Base-by-base conservation (phyloP, 371 early-diverging fungal genomes). In the Mortierella sp. region DNA sequence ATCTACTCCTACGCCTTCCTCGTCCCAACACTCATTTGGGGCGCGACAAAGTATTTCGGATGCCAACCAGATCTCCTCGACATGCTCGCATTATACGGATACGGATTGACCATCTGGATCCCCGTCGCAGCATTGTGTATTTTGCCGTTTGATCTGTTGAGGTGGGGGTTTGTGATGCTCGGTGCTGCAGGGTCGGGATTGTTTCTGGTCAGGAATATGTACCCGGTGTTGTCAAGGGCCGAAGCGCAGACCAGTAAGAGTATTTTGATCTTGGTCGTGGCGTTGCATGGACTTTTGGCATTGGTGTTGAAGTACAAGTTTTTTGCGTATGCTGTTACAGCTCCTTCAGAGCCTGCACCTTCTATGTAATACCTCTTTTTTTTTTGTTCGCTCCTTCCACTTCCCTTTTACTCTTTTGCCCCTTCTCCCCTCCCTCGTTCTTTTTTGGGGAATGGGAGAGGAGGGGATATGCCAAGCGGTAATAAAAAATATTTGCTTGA, bases 101-200 rank as follows among this genome's bases (percentile, higher is more conserved):
- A 99, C 81, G 94, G 95, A 4, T 88, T 98, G 88, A 91, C 96
- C 0, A 89, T 97, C 52, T 99, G 98, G 98, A 92, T 99, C 70
- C 98, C 97, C 4, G 95, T 97, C 28, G 95, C 98, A 26, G 96
- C 97, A 86, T 83, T 93, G 55, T 44, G 74, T 19, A 72, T 81
- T 44, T 34, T 73, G 38, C 77, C 79, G 16, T 77, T 60, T 52
- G 73, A 80, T 42, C 58, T 72, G 28, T 58, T 76, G 26, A 73
- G 82, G 6, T 88, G 84, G 88, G 77, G 55, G 31, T 14, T 81
- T 34, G 78, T 80, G 16, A 45, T 60, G 24, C 68, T 79, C 5
- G 78, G 79, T 1, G 76, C 77, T 1, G 75, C 52, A 8, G 76
- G 60, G n/a, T 74, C 88, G 24, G 81, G 76, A 24, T 28, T 80